A percentile compares a stretch with the other conserved stretches of the same genome.
Conservation (phyloP, 228 moss, liverwort and hornwort species). For the Sphagnum fallax region DNA sequence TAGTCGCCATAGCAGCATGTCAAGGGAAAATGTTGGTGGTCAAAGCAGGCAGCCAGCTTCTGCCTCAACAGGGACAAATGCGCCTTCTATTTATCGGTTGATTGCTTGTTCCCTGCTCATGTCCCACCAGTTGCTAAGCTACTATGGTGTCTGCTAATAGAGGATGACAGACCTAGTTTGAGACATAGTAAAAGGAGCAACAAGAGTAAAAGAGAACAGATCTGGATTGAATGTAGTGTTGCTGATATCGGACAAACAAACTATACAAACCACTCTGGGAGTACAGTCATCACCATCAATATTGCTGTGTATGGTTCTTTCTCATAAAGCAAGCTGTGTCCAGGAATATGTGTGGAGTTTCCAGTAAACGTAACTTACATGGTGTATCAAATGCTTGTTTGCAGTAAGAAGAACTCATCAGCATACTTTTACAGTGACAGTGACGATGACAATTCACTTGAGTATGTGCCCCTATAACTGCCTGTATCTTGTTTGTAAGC, state of each 20-base stretch:
- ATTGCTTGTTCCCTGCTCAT: not conserved
- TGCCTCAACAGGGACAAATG: not conserved
- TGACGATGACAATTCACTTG: conserved; percentile 46
- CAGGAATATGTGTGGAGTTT: too few species aligned
- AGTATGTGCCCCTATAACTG: conserved; percentile 14
- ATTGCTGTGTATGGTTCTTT: too few species aligned
- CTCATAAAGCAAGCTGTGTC: too few species aligned
- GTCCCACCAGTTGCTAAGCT: not conserved
- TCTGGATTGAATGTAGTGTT: not conserved
- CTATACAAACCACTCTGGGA: too few species aligned
- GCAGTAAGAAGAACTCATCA: conserved; percentile 49
- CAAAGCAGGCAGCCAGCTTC: conserved; percentile 27
- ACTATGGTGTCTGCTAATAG: not conserved
- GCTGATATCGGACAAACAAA: not conserved
- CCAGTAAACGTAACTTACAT: too few species aligned
- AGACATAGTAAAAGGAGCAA: not conserved
- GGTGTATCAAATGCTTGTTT: too few species aligned
- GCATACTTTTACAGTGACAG: conserved; percentile 67
- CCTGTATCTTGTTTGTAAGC: not conserved
- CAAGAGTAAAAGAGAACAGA: not conserved
- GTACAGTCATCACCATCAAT: too few species aligned
- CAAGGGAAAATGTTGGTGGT: conserved; percentile 27
- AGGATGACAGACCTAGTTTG: not conserved
- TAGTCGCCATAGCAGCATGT: conserved; percentile 31
- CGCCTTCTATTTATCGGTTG: not conserved